Evolutionary conservation across 108 stramenopile species (phyloP).

Genomic region (Skeletonema tropicum): DNA sequence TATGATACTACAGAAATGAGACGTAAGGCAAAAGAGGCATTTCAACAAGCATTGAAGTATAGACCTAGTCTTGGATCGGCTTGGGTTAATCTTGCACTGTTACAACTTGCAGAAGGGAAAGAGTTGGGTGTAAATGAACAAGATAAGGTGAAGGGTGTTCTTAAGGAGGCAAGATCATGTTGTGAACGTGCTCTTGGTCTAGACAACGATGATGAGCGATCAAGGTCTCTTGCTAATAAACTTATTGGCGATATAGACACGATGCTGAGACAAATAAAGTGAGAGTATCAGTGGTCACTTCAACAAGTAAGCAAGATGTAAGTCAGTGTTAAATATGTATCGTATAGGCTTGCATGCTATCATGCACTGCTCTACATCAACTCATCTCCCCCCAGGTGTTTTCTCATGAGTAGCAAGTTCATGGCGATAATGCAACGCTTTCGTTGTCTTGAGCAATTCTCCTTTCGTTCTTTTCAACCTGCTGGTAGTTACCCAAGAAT

Average conservation of each 20-base stretch:
- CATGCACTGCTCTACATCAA: neutral
- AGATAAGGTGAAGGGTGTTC: conserved; percentile 20
- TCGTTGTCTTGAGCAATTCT: conserved; percentile 49
- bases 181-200: conserved; percentile 43
- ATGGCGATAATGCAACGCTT: neutral
- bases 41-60: conserved; percentile 28
- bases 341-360: neutral
- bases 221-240: conserved; percentile 36
- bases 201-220: conserved; percentile 45
- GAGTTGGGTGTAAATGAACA: conserved; percentile 18
- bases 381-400: neutral
- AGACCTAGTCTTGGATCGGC: conserved; percentile 40
- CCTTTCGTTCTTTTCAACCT: conserved; percentile 62
- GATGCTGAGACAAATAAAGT: conserved; percentile 32
- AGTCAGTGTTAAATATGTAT: neutral
- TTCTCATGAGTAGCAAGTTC: neutral
- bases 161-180: conserved; percentile 43
- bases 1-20: conserved; percentile 11
- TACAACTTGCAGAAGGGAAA: conserved; percentile 40
- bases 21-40: conserved; percentile 27
- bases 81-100: conserved; percentile 46
- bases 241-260: conserved; percentile 39
- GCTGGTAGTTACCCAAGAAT: conserved; percentile 24
- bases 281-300: neutral
- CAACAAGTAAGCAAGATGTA: neutral